A percentile compares a stretch with the other conserved stretches of the same genome.
Evolutionary conservation across 805 yeast species (phyloP).

Genomic region (Barnettozyma wickerhamii): DNA sequence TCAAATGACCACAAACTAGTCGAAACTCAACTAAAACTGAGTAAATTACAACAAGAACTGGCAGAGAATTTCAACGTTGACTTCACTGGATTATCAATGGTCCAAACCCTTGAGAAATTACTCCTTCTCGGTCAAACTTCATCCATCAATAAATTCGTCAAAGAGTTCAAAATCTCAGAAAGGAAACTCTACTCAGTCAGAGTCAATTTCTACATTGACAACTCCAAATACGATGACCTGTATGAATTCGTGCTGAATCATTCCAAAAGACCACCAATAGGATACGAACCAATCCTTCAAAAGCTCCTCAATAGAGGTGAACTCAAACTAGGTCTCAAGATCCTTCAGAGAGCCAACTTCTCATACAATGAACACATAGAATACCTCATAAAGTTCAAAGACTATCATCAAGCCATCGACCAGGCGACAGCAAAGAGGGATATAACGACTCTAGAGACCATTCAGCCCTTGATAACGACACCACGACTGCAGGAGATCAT

Average conservation of each 20-base stretch:
- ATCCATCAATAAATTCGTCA: constrained; percentile 32
- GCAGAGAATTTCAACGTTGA: constrained; percentile 23
- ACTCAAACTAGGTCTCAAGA: constrained; percentile 15
- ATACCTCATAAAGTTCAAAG: constrained; percentile 17
- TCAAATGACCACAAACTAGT: constrained; percentile 36
- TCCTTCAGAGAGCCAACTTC: constrained; percentile 14
- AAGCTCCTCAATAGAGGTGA: constrained; percentile 16
- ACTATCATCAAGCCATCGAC: constrained; percentile 18
- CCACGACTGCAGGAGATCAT: constrained; percentile 11
- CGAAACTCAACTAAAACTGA: constrained; percentile 40
- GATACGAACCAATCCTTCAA: constrained; percentile 52
- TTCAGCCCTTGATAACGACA: constrained; percentile 6
- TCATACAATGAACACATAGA: constrained; percentile 15
- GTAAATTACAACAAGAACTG: constrained; percentile 41
- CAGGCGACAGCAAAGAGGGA: constrained; percentile 21
- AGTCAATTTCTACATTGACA: constrained; percentile 41
- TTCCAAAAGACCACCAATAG: constrained; percentile 60
- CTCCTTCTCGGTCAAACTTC: constrained; percentile 43
- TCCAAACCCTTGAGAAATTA: constrained; percentile 43
- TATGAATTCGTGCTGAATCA: constrained; percentile 41
- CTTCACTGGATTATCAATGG: constrained; percentile 29
- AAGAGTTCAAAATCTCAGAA: constrained; percentile 48
- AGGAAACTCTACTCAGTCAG: constrained; percentile 52
- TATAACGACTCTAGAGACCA: constrained; percentile 3
- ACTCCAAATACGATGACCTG: constrained; percentile 50